Percentiles rank a stretch among this genome's conserved stretches.
Evolutionary conservation across 352 stramenopile genomes (phyloP).

Genomic region (Thalassiosira livingstoniorum): DNA sequence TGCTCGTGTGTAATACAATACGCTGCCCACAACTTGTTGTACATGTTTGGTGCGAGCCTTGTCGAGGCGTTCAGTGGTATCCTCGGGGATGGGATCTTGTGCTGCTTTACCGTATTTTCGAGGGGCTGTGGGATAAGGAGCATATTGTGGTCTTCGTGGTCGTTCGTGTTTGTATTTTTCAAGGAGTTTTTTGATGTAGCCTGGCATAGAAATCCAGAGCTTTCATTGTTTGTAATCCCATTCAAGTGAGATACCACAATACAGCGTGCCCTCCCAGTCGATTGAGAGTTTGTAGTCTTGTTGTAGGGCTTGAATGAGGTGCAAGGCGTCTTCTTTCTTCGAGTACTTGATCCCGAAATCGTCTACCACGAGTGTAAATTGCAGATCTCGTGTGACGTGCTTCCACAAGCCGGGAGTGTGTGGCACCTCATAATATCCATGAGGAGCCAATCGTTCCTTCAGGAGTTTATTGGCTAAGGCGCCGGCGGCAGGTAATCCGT

Average conservation of each 20-base stretch:
- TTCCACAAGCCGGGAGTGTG: not conserved
- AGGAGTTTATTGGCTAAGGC: slow-evolving; percentile 25
- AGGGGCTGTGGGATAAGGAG: no score
- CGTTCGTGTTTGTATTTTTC: no score
- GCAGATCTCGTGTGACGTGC: not conserved
- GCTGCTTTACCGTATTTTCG: no score
- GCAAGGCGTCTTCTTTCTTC: not conserved
- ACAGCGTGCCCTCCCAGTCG: not conserved
- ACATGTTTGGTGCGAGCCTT: no score
- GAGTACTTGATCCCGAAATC: slow-evolving; percentile 1
- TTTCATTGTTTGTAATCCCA: slow-evolving; percentile 5
- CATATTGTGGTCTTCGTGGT: no score
- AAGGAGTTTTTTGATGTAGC: no score
- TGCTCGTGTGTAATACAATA: no score
- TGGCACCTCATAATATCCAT: not conserved
- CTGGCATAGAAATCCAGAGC: no score
- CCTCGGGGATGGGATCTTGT: no score
- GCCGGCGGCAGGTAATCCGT: slow-evolving; percentile 39
- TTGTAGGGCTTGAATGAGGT: not conserved
- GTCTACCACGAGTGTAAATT: not conserved
- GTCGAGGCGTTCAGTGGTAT: no score
- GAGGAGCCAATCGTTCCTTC: not conserved
- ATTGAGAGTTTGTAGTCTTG: not conserved
- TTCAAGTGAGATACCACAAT: not conserved
- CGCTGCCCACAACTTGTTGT: no score